phyloP scores from a whole-genome alignment of 257 asterid species.

The Przewalskia tangutica region DNA sequence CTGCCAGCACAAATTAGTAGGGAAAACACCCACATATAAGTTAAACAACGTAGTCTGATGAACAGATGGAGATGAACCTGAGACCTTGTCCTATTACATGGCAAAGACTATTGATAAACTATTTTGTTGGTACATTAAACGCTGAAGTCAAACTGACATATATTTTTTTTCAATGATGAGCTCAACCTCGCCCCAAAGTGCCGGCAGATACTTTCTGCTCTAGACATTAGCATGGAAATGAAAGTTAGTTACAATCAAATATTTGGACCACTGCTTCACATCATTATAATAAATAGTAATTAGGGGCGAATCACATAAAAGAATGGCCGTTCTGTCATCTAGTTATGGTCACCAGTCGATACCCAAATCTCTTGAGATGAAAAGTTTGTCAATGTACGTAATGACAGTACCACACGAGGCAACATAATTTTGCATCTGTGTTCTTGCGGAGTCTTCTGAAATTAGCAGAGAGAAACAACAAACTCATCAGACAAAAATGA shows the following conservation, averaged over 20 bases:
- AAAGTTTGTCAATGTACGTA: conserved; percentile 57
- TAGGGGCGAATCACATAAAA: background rate
- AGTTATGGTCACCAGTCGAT: conserved; percentile 50
- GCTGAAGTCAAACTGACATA: background rate
- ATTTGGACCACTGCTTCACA: background rate
- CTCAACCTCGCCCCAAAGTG: background rate
- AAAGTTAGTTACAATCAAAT: background rate
- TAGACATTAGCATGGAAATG: background rate
- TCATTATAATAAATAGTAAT: background rate
- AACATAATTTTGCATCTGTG: conserved; percentile 61
- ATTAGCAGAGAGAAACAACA: background rate
- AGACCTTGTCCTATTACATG: background rate
- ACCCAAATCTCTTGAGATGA: conserved; percentile 56
- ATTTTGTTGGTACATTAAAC: background rate
- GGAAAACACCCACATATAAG: background rate
- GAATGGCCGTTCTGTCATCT: background rate
- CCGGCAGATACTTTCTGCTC: background rate
- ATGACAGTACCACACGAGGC: conserved; percentile 42
- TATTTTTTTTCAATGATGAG: background rate
- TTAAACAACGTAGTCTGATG: background rate
- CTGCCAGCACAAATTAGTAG: background rate
- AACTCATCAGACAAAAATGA: background rate
- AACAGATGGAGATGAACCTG: background rate
- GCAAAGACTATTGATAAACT: background rate
- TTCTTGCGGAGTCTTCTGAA: conserved; percentile 60